Conservation (phyloP, 108 stramenopile species). For the Fragilaria crotonensis region DNA sequence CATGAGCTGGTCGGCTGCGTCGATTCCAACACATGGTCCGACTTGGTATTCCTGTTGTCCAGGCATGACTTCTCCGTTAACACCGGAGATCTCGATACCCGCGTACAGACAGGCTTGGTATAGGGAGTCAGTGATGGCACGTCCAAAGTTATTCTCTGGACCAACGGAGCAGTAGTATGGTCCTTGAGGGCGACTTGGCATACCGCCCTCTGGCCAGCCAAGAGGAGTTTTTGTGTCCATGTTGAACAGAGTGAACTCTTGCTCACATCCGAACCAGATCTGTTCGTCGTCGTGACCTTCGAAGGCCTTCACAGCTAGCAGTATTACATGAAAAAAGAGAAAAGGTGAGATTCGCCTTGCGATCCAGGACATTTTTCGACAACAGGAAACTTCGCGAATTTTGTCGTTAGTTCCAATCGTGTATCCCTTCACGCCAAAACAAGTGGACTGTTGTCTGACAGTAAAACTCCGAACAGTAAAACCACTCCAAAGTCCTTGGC, state of each 20-base stretch:
- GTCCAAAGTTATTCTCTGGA: constrained; percentile 91
- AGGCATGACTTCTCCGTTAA: constrained; percentile 98
- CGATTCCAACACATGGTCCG: constrained; percentile 96
- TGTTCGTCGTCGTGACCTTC: constrained; percentile 74
- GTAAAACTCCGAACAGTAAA: too few relatives aligned
- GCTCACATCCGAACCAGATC: constrained; percentile 93
- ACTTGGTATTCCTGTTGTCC: constrained; percentile 99
- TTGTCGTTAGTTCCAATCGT: too few relatives aligned
- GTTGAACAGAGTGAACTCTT: constrained; percentile 99
- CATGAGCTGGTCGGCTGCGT: constrained; percentile 96
- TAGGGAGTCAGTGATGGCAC: constrained; percentile 87
- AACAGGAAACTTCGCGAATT: too few relatives aligned
- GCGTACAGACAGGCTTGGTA: constrained; percentile 96
- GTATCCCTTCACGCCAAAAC: too few relatives aligned
- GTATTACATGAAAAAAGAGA: not conserved
- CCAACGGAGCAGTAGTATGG: constrained; percentile 98
- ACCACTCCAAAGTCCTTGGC: too few relatives aligned
- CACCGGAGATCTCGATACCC: constrained; percentile 90
- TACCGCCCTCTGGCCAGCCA: constrained; percentile 93
- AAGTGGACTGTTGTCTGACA: too few relatives aligned
- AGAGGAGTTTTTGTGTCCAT: constrained; percentile 85
- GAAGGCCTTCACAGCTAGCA: constrained; percentile 64
- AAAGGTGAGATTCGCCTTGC: too few relatives aligned
- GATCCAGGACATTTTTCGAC: too few relatives aligned
- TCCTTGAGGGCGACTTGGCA: constrained; percentile 82